Conservation (phyloP, 441 rosid species). For the Gossypium schwendimanii region DNA sequence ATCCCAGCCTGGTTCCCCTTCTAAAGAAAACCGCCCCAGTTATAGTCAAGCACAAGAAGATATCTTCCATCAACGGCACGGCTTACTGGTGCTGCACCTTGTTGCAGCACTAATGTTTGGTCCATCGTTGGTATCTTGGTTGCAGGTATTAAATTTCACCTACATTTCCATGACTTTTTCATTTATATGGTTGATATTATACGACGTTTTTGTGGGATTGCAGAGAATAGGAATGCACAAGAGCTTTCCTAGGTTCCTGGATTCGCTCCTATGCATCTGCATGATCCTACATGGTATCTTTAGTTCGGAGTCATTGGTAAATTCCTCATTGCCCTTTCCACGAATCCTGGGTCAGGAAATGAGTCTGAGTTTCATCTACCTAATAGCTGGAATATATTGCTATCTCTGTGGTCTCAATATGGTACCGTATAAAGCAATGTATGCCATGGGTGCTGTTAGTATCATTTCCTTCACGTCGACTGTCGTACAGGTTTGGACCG, state of each 20-base stretch:
- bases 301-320: conserved; percentile 54
- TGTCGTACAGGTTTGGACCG: conserved; percentile 44
- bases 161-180: background rate
- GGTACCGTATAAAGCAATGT: conserved; percentile 69
- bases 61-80: conserved; percentile 70
- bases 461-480: conserved; percentile 38
- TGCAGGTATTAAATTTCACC: conserved; percentile 47
- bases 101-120: conserved; percentile 70
- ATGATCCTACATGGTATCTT: conserved; percentile 65
- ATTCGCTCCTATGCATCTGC: conserved; percentile 62
- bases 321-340: conserved; percentile 43
- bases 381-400: conserved; percentile 60
- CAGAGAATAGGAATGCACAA: conserved; percentile 76
- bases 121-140: conserved; percentile 82
- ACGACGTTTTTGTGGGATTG: conserved; percentile 18
- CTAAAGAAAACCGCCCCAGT: conserved; percentile 34
- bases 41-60: conserved; percentile 75
- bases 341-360: conserved; percentile 38
- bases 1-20: conserved; percentile 25
- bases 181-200: background rate
- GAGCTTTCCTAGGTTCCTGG: conserved; percentile 74
- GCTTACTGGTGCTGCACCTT: conserved; percentile 69
- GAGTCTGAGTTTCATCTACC: conserved; percentile 47
- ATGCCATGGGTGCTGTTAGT: conserved; percentile 68
- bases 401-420: conserved; percentile 62